phyloP scores from a whole-genome alignment of 257 asterid genomes.

The Forsythia suspensa region DNA sequence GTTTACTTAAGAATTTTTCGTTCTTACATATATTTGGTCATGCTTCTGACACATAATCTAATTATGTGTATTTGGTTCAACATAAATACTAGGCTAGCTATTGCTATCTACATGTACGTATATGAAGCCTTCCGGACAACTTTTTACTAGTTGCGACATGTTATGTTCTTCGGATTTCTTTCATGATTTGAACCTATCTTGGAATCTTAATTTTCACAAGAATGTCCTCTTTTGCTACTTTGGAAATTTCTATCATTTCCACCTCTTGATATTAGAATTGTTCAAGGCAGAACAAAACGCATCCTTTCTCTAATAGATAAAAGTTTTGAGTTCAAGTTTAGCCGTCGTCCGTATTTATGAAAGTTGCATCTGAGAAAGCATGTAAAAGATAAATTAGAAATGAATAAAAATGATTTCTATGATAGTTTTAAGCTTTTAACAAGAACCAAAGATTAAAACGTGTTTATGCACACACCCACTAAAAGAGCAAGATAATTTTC shows the following conservation, averaged over 20 bases:
- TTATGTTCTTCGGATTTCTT: background rate
- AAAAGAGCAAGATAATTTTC: background rate
- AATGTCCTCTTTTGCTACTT: background rate
- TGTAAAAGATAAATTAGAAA: no score
- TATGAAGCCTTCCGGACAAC: background rate
- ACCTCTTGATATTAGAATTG: background rate
- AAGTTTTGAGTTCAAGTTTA: background rate
- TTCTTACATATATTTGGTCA: conserved; percentile 10
- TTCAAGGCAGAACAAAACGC: no score
- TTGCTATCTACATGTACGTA: no score
- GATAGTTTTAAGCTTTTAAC: no score
- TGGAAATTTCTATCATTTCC: background rate
- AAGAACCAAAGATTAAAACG: no score
- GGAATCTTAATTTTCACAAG: background rate
- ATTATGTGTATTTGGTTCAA: background rate
- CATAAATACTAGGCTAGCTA: no score
- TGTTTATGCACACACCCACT: no score
- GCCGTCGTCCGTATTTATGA: background rate
- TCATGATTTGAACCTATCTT: background rate
- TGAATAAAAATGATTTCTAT: no score
- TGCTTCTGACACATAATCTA: conserved; percentile 35
- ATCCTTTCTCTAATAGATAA: no score
- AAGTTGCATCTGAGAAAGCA: no score
- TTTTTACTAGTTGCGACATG: background rate
- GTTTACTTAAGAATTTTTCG: background rate